Evolutionary conservation across 768 basidiomycete species (phyloP).

Genomic region (Russula virescens): DNA sequence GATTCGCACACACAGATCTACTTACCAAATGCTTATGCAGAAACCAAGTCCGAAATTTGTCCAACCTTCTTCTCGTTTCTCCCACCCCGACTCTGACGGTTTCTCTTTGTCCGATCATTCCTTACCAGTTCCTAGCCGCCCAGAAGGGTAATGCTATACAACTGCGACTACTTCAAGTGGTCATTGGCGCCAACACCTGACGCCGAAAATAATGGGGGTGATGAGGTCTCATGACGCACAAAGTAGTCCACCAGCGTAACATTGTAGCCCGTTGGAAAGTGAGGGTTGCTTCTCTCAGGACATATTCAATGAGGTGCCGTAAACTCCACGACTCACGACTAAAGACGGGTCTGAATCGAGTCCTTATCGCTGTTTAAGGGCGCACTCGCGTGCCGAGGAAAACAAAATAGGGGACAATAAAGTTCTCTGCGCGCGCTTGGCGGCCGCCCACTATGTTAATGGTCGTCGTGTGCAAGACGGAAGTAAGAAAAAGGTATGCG

Average conservation of each 20-base stretch:
- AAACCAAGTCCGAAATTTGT: background rate
- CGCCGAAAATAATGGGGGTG: background rate
- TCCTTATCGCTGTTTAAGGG: too few species aligned
- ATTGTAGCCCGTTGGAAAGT: background rate
- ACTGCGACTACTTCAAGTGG: background rate
- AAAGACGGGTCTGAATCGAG: background rate
- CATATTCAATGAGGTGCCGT: background rate
- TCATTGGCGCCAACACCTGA: background rate
- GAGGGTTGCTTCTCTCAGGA: background rate
- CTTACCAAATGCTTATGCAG: background rate
- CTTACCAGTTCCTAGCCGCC: background rate
- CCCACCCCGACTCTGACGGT: background rate
- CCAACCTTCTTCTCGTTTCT: background rate
- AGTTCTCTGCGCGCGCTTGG: background rate
- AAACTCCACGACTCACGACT: background rate
- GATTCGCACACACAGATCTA: background rate
- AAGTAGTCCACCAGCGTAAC: background rate
- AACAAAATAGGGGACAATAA: background rate
- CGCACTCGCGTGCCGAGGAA: background rate
- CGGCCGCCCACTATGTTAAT: background rate
- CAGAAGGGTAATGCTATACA: too few species aligned
- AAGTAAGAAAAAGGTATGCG: background rate
- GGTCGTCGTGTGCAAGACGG: background rate
- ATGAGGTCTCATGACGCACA: constrained; percentile 3
- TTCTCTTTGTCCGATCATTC: background rate